Evolutionary conservation across 148 eudicot species (phyloP).

Genomic region (Drosera capensis): DNA sequence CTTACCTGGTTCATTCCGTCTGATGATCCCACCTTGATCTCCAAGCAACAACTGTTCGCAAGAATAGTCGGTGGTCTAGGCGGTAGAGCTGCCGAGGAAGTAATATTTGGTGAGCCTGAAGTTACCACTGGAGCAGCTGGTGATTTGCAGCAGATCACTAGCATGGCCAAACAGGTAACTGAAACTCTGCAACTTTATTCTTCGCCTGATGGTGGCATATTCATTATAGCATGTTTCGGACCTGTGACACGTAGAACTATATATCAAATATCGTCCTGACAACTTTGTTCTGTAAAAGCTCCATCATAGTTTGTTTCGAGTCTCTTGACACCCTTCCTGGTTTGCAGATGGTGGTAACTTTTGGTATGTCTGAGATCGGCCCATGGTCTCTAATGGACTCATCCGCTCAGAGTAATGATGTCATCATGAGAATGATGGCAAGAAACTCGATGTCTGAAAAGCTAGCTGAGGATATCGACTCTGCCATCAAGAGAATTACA

Average conservation of each 20-base stretch:
- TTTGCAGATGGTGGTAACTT: conserved; percentile 85
- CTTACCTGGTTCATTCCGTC: background rate
- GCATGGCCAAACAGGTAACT: conserved; percentile 36
- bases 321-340: background rate
- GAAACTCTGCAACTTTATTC: background rate
- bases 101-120: background rate
- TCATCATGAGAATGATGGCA: conserved; percentile 99
- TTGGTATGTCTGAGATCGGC: conserved; percentile 96
- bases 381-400: conserved; percentile 99
- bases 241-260: background rate
- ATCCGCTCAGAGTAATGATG: conserved; percentile 66
- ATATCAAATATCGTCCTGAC: background rate
- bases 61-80: background rate
- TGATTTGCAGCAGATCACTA: background rate
- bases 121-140: background rate
- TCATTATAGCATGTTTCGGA: background rate
- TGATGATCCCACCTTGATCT: background rate
- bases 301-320: background rate
- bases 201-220: background rate
- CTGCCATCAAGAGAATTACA: conserved; percentile 70
- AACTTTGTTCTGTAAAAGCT: background rate
- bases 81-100: conserved; percentile 8
- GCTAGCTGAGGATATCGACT: conserved; percentile 92
- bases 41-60: background rate
- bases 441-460: conserved; percentile 97